Evolutionary conservation across 2,329 filamentous ascomycete genomes (phyloP), one percentile per base, ranked within the genome.

Genomic region (Clonostachys solani): DNA sequence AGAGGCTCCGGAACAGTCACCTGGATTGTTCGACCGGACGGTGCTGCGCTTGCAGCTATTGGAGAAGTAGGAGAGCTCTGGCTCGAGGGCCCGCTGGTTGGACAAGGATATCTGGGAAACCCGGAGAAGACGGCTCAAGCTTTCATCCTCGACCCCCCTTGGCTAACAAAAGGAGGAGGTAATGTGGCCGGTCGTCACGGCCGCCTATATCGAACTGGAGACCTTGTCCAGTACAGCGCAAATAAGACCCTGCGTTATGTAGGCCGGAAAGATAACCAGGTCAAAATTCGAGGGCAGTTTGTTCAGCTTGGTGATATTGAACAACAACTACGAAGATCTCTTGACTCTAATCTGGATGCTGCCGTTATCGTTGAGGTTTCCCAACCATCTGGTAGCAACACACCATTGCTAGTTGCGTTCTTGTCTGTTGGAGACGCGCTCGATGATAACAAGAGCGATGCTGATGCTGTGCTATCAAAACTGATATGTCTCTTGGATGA

Each of bases 131-230:
- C 15, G 2, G 29, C 41, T 23, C 17, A 23, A 6, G 49, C 49
- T 3, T 62, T 62, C 19, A 70, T 83, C 43, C 53, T 81, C 1
- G 86, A 94, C 57, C 75, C 83, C 0, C 50, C 60, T 1, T 86
- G 36, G 49, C 12, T 42, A 64, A 66, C 50, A 60, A 38, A 18
- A 41, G 41, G 42, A 6, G 54, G 53, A n/a, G 48, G 49, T 9
- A 57, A 60, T 12, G 19, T 38, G 33, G 56, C 59, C 12, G 35
- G 45, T 37, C 44, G 47, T 33, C 18, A 82, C 60, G 90, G 91
- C 2, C 80, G 83, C 2, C 66, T 43, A 8, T 77, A 75, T 52
- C 68, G 67, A 49, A 74, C 72, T 4, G 73, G 73, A 10, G 73
- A 77, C 50, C 60, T 76, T 9, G 72, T 61, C 4, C 59, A 57